Evolutionary conservation across 1,139 yeast species (phyloP), one percentile per base, ranked within the genome.

Genomic region (Diutina rugosa): DNA sequence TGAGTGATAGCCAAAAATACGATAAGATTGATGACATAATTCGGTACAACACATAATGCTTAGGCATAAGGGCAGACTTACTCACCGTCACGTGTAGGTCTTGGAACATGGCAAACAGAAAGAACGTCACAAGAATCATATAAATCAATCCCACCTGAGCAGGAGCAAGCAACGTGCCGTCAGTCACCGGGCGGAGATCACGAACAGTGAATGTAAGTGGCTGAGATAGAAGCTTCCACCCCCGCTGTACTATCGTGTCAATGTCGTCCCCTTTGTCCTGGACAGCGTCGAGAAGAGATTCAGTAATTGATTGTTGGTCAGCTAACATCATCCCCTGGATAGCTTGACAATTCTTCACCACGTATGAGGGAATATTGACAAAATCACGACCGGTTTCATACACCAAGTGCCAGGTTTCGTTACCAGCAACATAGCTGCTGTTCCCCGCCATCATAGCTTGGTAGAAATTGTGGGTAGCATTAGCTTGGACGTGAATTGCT

Each of bases 91-190:
- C 69, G 65, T 86, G 87, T 81, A 74, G 0, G 76, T 46, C 61
- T 77, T 78, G 5, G 65, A 83, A 83, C 65, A 85, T 76, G 59
- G 81, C 78, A 63, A 68, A 70, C 55, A 69, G 72, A 67, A 75
- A 70, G 59, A 75, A 72, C 16, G 95, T 82, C 57, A 87, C 69
- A 67, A 89, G 83, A 61, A 88, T 79, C 66, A 85, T 74, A 68
- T 82, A 88, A 67, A 89, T 86, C 58, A 86, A 74, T 55, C 96
- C 96, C 61, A 87, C 84, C 66, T 85, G 89, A 6, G 82, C 68
- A 1, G 91, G 89, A 0, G 89, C 90, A 21, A 77, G 63, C 28
- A 84, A 65, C 2, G 79, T 81, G 3, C 80, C 71, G 61, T 81
- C 73, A 2, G 69, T 68, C 58, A 69, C 75, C 1, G 89, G 87